Percentiles rank a stretch among this genome's conserved stretches.
phyloP scores from a whole-genome alignment of 1,284 basidiomycete genomes.

The Mycosarcoma mackinlayi region DNA sequence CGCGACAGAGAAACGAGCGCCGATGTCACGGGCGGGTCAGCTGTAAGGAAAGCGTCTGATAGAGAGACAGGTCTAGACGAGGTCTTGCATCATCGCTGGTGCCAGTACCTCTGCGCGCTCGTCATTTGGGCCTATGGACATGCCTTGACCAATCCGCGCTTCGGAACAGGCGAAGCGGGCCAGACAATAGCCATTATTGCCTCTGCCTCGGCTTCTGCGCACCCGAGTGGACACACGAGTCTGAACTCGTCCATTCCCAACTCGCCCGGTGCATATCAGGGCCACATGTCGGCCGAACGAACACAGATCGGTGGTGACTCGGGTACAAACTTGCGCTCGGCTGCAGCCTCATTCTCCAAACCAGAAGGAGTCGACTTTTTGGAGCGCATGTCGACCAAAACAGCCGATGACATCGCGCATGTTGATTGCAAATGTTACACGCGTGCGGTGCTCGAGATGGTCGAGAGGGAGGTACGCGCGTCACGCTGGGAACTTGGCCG shows the following conservation, averaged over 20 bases:
- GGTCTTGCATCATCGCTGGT: constrained; percentile 53
- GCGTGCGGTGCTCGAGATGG: constrained; percentile 50
- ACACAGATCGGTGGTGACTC: constrained; percentile 23
- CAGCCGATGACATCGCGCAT: constrained; percentile 37
- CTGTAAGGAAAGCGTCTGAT: constrained; percentile 24
- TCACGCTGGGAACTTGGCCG: constrained; percentile 58
- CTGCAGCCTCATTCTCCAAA: constrained; percentile 13
- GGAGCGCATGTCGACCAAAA: constrained; percentile 50
- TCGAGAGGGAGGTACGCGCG: constrained; percentile 47
- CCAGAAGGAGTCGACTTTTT: constrained; percentile 44
- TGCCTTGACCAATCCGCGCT: constrained; percentile 40
- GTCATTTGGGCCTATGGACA: constrained; percentile 57
- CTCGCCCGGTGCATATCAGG: constrained; percentile 28
- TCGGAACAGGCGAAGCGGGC: constrained; percentile 2
- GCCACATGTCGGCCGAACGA: constrained; percentile 27
- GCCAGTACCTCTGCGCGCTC: constrained; percentile 53
- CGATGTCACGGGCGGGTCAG: constrained; percentile 1
- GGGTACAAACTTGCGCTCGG: background rate
- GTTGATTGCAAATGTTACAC: constrained; percentile 52
- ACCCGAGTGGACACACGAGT: constrained; percentile 10
- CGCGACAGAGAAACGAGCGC: constrained; percentile 16
- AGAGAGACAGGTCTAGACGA: constrained; percentile 45
- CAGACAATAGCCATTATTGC: background rate
- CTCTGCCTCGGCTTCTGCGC: constrained; percentile 17
- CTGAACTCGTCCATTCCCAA: constrained; percentile 7